phyloP scores from a whole-genome alignment of 768 basidiomycete species.

The Saitozyma podzolica region DNA sequence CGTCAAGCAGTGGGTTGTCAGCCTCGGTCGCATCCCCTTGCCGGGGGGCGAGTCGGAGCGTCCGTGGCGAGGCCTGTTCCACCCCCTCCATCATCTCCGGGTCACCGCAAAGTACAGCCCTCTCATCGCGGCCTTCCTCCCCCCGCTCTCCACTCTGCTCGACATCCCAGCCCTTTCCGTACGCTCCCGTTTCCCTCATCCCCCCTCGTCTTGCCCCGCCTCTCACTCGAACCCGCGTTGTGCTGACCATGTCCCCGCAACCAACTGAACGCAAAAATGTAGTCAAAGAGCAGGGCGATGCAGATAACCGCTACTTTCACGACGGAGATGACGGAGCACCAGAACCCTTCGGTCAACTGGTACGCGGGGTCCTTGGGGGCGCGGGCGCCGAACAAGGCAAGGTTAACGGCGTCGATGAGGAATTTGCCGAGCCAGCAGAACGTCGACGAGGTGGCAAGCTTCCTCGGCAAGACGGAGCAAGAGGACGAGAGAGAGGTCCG shows the following conservation, averaged over 20 bases:
- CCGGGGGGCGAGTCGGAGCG: too few species aligned
- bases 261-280: constrained; percentile 31
- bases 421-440: constrained; percentile 51
- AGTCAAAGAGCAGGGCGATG: constrained; percentile 35
- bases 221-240: background rate
- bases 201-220: too few species aligned
- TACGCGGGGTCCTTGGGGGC: constrained; percentile 26
- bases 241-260: background rate
- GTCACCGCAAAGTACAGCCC: constrained; percentile 45
- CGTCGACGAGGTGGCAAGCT: constrained; percentile 32
- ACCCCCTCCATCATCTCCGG: too few species aligned
- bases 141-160: constrained; percentile 51
- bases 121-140: constrained; percentile 49
- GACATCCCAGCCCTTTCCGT: constrained; percentile 53
- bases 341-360: constrained; percentile 34
- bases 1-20: too few species aligned
- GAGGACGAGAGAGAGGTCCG: constrained; percentile 14
- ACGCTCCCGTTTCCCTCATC: too few species aligned
- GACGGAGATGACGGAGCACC: constrained; percentile 40
- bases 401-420: constrained; percentile 35
- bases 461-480: constrained; percentile 8
- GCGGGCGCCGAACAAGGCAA: constrained; percentile 33
- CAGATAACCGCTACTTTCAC: constrained; percentile 33
- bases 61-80: too few species aligned
- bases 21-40: too few species aligned